Percentiles rank a stretch among this genome's conserved stretches.
Evolutionary conservation across 1,284 basidiomycete genomes (phyloP).

Genomic region (Apiotrichum montevideense): DNA sequence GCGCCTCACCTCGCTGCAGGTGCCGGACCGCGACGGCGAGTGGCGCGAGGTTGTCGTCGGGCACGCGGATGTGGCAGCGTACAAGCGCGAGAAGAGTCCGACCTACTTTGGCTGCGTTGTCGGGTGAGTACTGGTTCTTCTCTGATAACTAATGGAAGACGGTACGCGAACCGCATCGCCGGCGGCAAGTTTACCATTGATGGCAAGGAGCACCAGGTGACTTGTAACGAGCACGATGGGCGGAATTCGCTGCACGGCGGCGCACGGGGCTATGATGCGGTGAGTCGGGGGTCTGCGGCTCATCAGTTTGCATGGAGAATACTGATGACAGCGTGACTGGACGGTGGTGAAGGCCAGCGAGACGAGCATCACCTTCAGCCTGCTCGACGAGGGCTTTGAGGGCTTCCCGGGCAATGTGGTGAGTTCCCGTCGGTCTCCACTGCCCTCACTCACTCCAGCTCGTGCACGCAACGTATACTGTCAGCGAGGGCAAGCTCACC

Average conservation of each 20-base stretch:
- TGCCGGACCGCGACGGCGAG: slow-evolving; percentile 20
- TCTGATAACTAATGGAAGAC: slow-evolving; percentile 8
- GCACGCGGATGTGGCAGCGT: slow-evolving; percentile 20
- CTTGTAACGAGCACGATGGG: slow-evolving; percentile 30
- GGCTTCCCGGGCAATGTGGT: slow-evolving; percentile 35
- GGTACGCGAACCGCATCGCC: slow-evolving; percentile 36
- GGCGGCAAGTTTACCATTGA: slow-evolving; percentile 27
- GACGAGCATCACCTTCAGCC: slow-evolving; percentile 13
- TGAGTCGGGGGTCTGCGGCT: slow-evolving; percentile 8
- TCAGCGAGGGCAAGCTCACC: slow-evolving; percentile 14
- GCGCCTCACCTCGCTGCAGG: slow-evolving; percentile 27
- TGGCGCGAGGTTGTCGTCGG: slow-evolving; percentile 32
- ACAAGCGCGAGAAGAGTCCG: slow-evolving; percentile 22
- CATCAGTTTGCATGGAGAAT: background rate
- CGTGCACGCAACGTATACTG: slow-evolving; percentile 25
- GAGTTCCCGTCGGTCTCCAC: slow-evolving; percentile 2
- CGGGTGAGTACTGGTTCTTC: slow-evolving; percentile 14
- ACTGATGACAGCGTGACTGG: slow-evolving; percentile 14
- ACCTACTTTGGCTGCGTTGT: slow-evolving; percentile 32
- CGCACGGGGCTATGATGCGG: slow-evolving; percentile 19
- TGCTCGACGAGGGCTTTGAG: slow-evolving; percentile 20
- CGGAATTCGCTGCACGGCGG: slow-evolving; percentile 26
- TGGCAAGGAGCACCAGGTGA: slow-evolving; percentile 19
- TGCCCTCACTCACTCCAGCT: slow-evolving; percentile 12
- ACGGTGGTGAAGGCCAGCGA: slow-evolving; percentile 7